These are phyloP conservation scores for Fusarium sp. DNA, from an alignment of 2,329 filamentous ascomycete genomes.

Conservation along the genomic window DNA sequence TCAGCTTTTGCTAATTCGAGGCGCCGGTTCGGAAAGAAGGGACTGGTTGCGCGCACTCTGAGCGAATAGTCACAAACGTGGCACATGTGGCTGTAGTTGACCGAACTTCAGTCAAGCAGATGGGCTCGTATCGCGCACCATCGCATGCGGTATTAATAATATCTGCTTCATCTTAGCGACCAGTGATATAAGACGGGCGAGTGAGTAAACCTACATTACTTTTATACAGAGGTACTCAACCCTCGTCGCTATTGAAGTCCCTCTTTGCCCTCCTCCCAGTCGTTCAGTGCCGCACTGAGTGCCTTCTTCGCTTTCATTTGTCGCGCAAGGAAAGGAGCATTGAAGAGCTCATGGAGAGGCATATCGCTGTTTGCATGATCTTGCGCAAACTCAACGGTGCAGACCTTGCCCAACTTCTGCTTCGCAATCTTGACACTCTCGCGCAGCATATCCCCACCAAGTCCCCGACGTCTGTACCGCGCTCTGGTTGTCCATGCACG, in stretches of 20 bases:
- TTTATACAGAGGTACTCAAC: no score
- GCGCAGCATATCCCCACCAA: slow-evolving; percentile 76
- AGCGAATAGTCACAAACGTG: not conserved
- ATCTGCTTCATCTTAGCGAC: not conserved
- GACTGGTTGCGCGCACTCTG: not conserved
- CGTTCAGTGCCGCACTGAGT: slow-evolving; percentile 46
- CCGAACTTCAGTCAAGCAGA: not conserved
- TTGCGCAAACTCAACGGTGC: slow-evolving; percentile 72
- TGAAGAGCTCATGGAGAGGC: slow-evolving; percentile 67
- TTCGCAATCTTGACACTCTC: slow-evolving; percentile 73
- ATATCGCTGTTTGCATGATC: slow-evolving; percentile 77
- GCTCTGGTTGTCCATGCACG: slow-evolving; percentile 82
- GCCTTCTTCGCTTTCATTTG: slow-evolving; percentile 62
- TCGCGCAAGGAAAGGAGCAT: slow-evolving; percentile 61
- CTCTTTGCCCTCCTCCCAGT: slow-evolving; percentile 22
- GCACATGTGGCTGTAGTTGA: not conserved
- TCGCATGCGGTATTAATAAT: not conserved
- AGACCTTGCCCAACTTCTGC: slow-evolving; percentile 67
- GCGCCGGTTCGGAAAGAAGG: rapidly evolving
- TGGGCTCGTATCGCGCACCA: not conserved
- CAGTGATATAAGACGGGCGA: no score
- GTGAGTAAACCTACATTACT: not conserved
- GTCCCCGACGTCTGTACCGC: slow-evolving; percentile 72
- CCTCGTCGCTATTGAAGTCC: not conserved
- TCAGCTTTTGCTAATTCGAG: rapidly evolving